These are phyloP conservation scores for Trichosporon sp. DNA, from an alignment of 1,284 basidiomycete genomes.

Conservation along the genomic window DNA sequence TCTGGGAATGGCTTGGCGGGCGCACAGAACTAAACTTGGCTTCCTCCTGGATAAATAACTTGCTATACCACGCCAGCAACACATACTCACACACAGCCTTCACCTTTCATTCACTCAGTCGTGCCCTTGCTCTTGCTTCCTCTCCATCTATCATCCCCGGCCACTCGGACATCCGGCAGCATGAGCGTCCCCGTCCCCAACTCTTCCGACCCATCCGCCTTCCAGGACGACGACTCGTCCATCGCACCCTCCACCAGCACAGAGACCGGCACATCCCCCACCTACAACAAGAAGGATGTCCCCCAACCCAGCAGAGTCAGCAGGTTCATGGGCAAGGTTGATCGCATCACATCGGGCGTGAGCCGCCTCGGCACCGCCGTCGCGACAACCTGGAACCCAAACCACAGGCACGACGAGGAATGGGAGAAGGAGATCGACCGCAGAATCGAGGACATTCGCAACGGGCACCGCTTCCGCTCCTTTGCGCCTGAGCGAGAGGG, in stretches of 20 bases:
- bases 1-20: not conserved
- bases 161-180: not conserved
- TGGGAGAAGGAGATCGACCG: conserved; percentile 68
- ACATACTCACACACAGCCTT: not conserved
- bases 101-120: not conserved
- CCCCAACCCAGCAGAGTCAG: conserved; percentile 26
- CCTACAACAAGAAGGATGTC: conserved; percentile 37
- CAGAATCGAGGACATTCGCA: conserved; percentile 70
- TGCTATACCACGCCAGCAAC: not conserved
- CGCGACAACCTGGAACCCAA: conserved; percentile 56
- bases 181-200: conserved; percentile 5
- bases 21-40: not conserved
- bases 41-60: not conserved
- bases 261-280: conserved; percentile 15
- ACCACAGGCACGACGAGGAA: conserved; percentile 69
- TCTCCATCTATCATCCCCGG: not conserved
- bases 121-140: not conserved
- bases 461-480: conserved; percentile 76
- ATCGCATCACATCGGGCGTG: conserved; percentile 43
- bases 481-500: conserved; percentile 72
- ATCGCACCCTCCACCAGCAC: not conserved
- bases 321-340: conserved; percentile 46
- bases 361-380: conserved; percentile 46
- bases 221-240: conserved; percentile 18
- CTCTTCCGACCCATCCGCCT: not conserved